Evolutionary conservation across 1,139 yeast genomes (phyloP).

Genomic region (Spencermartinsiella ligniputridi): DNA sequence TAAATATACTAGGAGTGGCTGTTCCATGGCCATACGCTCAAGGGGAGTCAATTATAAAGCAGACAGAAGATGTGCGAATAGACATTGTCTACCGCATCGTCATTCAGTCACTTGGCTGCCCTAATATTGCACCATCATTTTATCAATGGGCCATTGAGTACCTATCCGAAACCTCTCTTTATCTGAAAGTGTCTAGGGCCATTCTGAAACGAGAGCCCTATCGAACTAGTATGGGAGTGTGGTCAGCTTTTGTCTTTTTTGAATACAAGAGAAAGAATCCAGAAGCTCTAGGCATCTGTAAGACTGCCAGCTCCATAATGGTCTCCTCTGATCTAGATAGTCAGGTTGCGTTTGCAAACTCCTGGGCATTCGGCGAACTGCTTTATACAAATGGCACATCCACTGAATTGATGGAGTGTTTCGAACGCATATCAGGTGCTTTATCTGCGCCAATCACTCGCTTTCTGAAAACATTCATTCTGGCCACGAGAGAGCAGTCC

Average conservation of each 20-base stretch:
- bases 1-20: conserved; percentile 10
- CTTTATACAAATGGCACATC: not conserved
- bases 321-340: not conserved
- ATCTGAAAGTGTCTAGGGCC: conserved; percentile 3
- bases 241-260: conserved; percentile 8
- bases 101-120: conserved; percentile 2
- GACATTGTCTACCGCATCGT: not conserved
- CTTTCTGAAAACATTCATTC: not conserved
- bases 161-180: conserved; percentile 2
- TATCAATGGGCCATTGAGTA: conserved; percentile 12
- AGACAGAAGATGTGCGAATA: not conserved
- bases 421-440: not conserved
- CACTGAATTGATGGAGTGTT: not conserved
- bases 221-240: conserved; percentile 6
- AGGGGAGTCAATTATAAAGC: not conserved
- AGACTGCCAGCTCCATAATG: not conserved
- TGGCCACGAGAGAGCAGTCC: not conserved
- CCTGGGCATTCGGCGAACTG: not conserved
- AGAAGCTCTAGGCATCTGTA: not conserved
- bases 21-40: conserved; percentile 1
- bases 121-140: conserved; percentile 4
- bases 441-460: not conserved
- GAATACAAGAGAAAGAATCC: not conserved
- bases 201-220: conserved; percentile 3
- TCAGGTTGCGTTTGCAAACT: not conserved